phyloP scores from a whole-genome alignment of 495 filamentous ascomycete species.

The Aspergillus taichungensis region DNA sequence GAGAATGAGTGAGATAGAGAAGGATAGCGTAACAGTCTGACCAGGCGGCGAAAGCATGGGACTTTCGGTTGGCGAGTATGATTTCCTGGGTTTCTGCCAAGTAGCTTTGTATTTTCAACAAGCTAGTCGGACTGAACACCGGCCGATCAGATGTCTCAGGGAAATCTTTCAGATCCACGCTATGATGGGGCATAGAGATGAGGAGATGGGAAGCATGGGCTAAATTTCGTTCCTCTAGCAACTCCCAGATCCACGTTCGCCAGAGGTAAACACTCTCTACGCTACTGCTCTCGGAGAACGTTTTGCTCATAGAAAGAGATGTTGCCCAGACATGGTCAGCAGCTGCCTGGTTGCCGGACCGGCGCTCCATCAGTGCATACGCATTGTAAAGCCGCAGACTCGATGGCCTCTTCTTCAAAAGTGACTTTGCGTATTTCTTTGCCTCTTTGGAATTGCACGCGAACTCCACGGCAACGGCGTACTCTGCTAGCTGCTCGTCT shows the following conservation, averaged over 20 bases:
- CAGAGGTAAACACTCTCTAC: conserved; percentile 50
- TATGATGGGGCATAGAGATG: conserved; percentile 28
- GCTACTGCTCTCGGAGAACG: conserved; percentile 26
- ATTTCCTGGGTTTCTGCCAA: conserved; percentile 49
- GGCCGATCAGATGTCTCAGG: conserved; percentile 9
- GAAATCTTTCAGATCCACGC: conserved; percentile 16
- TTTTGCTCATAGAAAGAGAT: conserved; percentile 48
- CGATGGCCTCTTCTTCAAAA: conserved; percentile 58
- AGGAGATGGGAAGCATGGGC: conserved; percentile 40
- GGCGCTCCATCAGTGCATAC: conserved; percentile 65
- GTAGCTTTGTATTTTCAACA: conserved; percentile 46
- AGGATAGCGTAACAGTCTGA: conserved; percentile 54
- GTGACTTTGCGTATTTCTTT: conserved; percentile 60
- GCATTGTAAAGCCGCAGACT: conserved; percentile 67
- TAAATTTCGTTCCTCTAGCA: conserved; percentile 41
- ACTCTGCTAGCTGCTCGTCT: conserved; percentile 55
- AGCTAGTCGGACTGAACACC: conserved; percentile 25
- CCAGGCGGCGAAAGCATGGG: conserved; percentile 40
- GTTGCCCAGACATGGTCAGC: conserved; percentile 59
- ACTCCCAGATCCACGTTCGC: conserved; percentile 65
- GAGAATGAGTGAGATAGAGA: conserved; percentile 46
- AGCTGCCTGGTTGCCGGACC: conserved; percentile 41
- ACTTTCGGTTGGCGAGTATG: conserved; percentile 39
- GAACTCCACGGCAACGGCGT: conserved; percentile 62
- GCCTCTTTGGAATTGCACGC: conserved; percentile 44